A percentile compares a stretch with the other conserved stretches of the same genome.
Evolutionary conservation across 2,329 filamentous ascomycete genomes (phyloP).

Genomic region (Nannizziopsis arthrosporioides): DNA sequence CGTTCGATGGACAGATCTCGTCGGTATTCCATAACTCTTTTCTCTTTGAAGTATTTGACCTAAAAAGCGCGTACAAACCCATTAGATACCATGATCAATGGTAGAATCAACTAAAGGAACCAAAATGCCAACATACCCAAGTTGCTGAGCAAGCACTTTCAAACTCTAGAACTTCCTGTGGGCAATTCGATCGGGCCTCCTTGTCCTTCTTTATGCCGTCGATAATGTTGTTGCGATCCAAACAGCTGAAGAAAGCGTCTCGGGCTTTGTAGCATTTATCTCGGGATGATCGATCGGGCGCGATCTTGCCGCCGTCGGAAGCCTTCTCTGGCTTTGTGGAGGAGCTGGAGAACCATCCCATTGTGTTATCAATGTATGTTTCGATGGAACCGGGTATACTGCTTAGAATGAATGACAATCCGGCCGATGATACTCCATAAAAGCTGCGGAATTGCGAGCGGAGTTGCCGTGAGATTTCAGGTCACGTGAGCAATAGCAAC

Average conservation of each 20-base stretch:
- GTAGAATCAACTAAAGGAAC: neutral
- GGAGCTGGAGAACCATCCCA: slow-evolving; percentile 44
- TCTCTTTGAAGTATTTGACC: slow-evolving; percentile 97
- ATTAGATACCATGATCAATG: neutral
- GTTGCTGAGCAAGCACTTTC: slow-evolving; percentile 76
- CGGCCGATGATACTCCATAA: too few relatives aligned
- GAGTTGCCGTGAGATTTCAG: too few relatives aligned
- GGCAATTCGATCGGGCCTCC: slow-evolving; percentile 48
- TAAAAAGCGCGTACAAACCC: slow-evolving; percentile 27
- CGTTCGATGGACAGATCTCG: slow-evolving; percentile 67
- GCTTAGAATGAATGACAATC: neutral
- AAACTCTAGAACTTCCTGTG: slow-evolving; percentile 52
- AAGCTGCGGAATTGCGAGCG: too few relatives aligned
- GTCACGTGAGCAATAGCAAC: too few relatives aligned
- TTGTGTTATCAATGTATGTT: slow-evolving; percentile 19
- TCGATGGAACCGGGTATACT: neutral
- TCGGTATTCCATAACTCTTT: slow-evolving; percentile 81
- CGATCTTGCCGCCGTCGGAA: slow-evolving; percentile 54
- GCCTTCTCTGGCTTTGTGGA: slow-evolving; percentile 32
- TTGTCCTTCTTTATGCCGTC: slow-evolving; percentile 55
- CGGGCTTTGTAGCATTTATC: slow-evolving; percentile 79
- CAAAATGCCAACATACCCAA: slow-evolving; percentile 56
- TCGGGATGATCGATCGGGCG: slow-evolving; percentile 75
- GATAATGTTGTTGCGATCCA: slow-evolving; percentile 70
- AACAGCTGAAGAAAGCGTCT: slow-evolving; percentile 76